Evolutionary conservation across 352 stramenopile species (phyloP).

Genomic region (Globisporangium orthogonon): DNA sequence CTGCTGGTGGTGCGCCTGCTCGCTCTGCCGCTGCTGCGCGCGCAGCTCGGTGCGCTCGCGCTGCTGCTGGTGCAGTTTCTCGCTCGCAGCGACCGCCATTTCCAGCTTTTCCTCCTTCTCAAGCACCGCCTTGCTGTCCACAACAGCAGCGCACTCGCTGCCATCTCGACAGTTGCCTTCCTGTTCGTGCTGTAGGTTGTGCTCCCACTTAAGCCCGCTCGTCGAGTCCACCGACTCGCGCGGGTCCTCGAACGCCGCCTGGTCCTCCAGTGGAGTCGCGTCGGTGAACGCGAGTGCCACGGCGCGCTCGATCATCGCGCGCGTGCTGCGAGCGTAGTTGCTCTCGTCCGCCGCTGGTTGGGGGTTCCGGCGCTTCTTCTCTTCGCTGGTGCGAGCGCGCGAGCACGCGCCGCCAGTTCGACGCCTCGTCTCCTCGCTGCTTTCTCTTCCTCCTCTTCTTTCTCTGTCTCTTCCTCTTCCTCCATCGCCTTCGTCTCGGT

Average conservation of each 20-base stretch:
- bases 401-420: too few relatives aligned
- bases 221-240: conserved; percentile 6
- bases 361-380: too few relatives aligned
- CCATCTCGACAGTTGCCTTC: conserved; percentile 7
- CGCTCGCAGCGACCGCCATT: conserved; percentile 9
- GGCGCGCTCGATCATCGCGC: conserved; percentile 52
- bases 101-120: conserved; percentile 14
- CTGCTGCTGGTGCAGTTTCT: conserved; percentile 14
- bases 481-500: not conserved
- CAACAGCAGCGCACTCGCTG: not conserved
- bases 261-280: conserved; percentile 2
- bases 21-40: conserved; percentile 9
- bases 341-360: not conserved
- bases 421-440: too few relatives aligned
- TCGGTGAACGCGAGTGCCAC: conserved; percentile 37
- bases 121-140: conserved; percentile 1
- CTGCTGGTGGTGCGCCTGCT: conserved; percentile 26
- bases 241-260: conserved; percentile 9
- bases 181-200: conserved; percentile 7
- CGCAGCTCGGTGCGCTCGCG: conserved; percentile 16
- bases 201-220: not conserved
- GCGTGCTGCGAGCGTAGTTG: conserved; percentile 13
- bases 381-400: not conserved
- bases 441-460: not conserved
- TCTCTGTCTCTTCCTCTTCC: not conserved